These are phyloP conservation scores for Diplodia intermedia DNA, from an alignment of 2,329 filamentous ascomycete genomes.

Conservation along the genomic window DNA sequence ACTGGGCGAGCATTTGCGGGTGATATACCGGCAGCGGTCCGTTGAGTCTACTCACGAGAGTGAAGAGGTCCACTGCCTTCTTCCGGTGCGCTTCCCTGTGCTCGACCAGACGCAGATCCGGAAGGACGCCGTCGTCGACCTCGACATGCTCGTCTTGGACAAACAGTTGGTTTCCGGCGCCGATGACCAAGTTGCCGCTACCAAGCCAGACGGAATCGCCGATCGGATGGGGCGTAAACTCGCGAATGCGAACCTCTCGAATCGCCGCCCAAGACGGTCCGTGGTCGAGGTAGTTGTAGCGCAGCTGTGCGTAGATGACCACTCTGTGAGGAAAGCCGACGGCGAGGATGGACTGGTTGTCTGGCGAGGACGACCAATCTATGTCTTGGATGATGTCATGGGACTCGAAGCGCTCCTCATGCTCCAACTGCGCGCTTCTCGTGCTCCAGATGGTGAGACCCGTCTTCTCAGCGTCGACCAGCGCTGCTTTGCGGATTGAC, in stretches of 20 bases:
- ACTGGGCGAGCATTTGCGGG: slow-evolving; percentile 87
- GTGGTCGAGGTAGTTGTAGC: slow-evolving; percentile 89
- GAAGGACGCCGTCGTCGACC: slow-evolving; percentile 65
- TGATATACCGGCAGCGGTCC: slow-evolving; percentile 89
- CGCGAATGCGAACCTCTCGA: slow-evolving; percentile 79
- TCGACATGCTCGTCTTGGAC: slow-evolving; percentile 80
- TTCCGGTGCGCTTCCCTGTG: slow-evolving; percentile 48
- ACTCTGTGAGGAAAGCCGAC: slow-evolving; percentile 92
- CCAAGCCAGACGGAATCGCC: slow-evolving; percentile 92
- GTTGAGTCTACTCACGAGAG: slow-evolving; percentile 82
- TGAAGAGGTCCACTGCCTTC: slow-evolving; percentile 73
- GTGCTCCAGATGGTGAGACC: slow-evolving; percentile 92
- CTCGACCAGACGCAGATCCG: slow-evolving; percentile 60
- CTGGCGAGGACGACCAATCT: slow-evolving; percentile 92
- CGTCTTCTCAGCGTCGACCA: slow-evolving; percentile 76
- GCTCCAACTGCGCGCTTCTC: slow-evolving; percentile 79
- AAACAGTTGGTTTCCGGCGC: slow-evolving; percentile 89
- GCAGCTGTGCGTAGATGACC: slow-evolving; percentile 81
- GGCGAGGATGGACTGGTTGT: slow-evolving; percentile 85
- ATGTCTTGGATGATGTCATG: slow-evolving; percentile 82
- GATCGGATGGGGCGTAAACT: slow-evolving; percentile 86
- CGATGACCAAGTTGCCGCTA: slow-evolving; percentile 83
- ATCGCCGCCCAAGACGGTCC: slow-evolving; percentile 90
- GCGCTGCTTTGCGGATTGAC: slow-evolving; percentile 82
- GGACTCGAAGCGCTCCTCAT: slow-evolving; percentile 74